Base-by-base conservation (phyloP, 2,329 filamentous ascomycete species). In the Pyrenochaeta sp. region DNA sequence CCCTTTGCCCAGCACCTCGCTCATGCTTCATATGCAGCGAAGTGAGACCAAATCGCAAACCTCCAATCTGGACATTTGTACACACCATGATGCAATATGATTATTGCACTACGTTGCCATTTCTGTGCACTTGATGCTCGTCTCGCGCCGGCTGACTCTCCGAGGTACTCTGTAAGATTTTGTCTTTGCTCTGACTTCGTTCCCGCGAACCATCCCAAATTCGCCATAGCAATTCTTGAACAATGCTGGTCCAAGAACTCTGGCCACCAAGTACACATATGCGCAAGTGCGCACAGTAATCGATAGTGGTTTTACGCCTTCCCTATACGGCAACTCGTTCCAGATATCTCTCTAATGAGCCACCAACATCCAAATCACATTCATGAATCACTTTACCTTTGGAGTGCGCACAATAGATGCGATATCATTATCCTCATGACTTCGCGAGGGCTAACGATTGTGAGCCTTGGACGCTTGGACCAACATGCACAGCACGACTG, bases 261-360 rank as follows among this genome's bases (percentile, higher is more conserved):
- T 11, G 12, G 31, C 5, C 12, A n/a, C 31, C 31, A 37, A 20
- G 5, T n/a, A 9, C 9, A 9, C 23, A 27, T 27, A 27, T 58
- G 51, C 51, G 55, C 55, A 54, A 51, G 18, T 58, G 51, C 47
- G 51, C 48, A 33, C 39, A n/a, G 44, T 37, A 35, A 56, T 56
- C 56, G 39, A 59, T 23, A 21, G 43, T 9, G 0, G 14, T 20
- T 5, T 14, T 4, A 33, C 35, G 37, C 18, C 27, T 58, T 48
- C 55, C 46, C 23, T 33, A 45, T 35, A 12, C 29, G 35, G 55
- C 18, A 55, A 21, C 2, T 51, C 20, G 10, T 41, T 7, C 32
- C 29, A 31, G 10, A 12, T 11, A 27, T 15, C 15, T 17, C 12
- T 37, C 17, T 4, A 17, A 5, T 23, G 23, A 27, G 17, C 17